Base-by-base conservation (phyloP, 1,284 basidiomycete species). In the Uromyces viciae-fabae region DNA sequence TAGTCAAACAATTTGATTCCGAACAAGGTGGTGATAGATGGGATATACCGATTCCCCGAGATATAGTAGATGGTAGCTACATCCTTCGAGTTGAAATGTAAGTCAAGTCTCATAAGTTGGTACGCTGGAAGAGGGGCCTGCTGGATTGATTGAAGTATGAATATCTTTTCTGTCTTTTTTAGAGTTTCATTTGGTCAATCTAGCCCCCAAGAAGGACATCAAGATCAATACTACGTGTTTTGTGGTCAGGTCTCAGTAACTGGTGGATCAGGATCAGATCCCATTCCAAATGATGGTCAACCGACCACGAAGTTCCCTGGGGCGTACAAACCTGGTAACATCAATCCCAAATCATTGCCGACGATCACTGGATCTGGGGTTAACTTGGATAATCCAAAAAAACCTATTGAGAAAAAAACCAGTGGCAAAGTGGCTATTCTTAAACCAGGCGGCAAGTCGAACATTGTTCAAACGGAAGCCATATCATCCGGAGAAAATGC, bases 161-260 rank as follows among this genome's bases (percentile, higher is more conserved):
- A 49, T 22, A 11, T 49, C 33, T 28, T 15, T 19, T 17, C n/a
- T 17, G 40, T 3, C 69, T 75, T 75, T 54, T 11, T 31, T 33
- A 81, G 79, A 52, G 62, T 81, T 43, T 38, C 72, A 15, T 74
- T 81, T 46, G 79, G 49, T 9, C 71, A 81, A 68, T 81, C 79
- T 11, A 68, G 43, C 28, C 31, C 42, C 19, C 28, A 33, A 14
- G 79, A 81, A 74, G 79, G 79, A 8, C 69, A 75, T 36, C 79
- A 81, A 69, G 79, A 81, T n/a, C 79, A 81, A 75, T 81, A 81
- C 69, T 81, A 81, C 62, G 71, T 75, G 22, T 81, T 62, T 64
- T 81, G 79, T 62, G 79, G 79, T 4, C 79, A 81, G 43, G 68
- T 81, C 38, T 42, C 38, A 28, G 52, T 81, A 33, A 56, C 56